Conservation (phyloP, 2,329 filamentous ascomycete genomes). For the Cladosporium halotolerans region DNA sequence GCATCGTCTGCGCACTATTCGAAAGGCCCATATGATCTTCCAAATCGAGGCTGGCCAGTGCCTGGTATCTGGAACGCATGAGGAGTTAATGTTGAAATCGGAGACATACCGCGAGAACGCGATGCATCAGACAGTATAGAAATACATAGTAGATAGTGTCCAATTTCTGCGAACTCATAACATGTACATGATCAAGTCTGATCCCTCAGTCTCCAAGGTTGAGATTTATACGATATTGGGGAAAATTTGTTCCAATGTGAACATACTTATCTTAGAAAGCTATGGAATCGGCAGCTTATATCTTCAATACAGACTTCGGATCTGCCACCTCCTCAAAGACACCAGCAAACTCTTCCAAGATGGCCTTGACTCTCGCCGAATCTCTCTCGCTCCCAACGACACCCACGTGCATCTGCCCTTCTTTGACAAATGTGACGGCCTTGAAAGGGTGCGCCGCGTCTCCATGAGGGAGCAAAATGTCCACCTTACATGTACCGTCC, state of each 20-base stretch:
- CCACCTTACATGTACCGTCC: conserved; percentile 24
- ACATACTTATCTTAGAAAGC: neutral
- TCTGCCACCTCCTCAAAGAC: conserved; percentile 37
- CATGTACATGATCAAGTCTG: no score
- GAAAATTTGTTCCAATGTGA: neutral
- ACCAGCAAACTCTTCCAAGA: conserved; percentile 47
- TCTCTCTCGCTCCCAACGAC: conserved; percentile 52
- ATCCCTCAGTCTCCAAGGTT: no score
- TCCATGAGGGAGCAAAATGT: conserved; percentile 43
- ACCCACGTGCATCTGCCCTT: conserved; percentile 49
- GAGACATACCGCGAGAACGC: conserved; percentile 8
- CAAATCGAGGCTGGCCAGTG: conserved; percentile 45
- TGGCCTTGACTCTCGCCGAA: conserved; percentile 38
- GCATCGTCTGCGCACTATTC: conserved; percentile 88
- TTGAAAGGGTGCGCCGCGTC: conserved; percentile 56
- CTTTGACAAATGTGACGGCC: conserved; percentile 54
- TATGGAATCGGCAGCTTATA: neutral
- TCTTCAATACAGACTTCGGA: neutral
- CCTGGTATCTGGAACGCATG: conserved; percentile 44
- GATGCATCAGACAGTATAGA: conserved; percentile 10
- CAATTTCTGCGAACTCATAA: neutral
- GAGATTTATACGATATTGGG: no score
- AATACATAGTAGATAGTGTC: neutral
- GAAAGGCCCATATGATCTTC: conserved; percentile 39
- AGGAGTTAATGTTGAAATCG: conserved; percentile 40